Base-by-base conservation (phyloP, 2,329 filamentous ascomycete species). In the Fusarium coffeatum region DNA sequence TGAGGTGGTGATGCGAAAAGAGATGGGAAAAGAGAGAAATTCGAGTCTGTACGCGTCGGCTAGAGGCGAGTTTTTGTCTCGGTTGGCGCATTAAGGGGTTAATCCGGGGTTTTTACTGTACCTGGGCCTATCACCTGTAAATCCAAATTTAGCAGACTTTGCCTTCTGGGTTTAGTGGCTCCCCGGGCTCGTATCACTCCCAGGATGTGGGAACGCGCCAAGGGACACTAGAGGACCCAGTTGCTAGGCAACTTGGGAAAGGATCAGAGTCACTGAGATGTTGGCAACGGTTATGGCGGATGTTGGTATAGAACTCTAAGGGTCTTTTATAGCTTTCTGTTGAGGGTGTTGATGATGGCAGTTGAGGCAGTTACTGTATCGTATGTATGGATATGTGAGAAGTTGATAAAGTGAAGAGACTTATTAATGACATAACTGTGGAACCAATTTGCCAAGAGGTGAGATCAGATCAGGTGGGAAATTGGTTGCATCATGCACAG, bases 241-340 rank as follows among this genome's bases (percentile, higher is more conserved):
- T 71, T 68, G 64, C 67, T 54, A 57, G 68, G 67, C 54, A 70
- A 68, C 68, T 50, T 55, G 50, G 30, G 48, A 20, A 63, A 37
- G 41, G 43, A 55, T 43, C 23, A 46, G 66, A 67, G 43, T 7
- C 22, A 16, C 37, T 16, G 23, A 49, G 54, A 40, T 48, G 10
- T 56, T 34, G n/a, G 18, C 22, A 51, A 51, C 32, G 47, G 47
- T 13, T 32, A n/a, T 50, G 32, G 12, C 47, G 20, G 16, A 6
- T 23, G 23, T 8, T 16, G n/a, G 37, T 16, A 15, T 34, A 16
- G 5, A 34, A 34, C 15, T 9, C 15, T 18, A 51, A n/a, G 32
- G 40, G 10, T 22, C 25, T 34, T 16, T 23, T 34, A 32, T 32
- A 34, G 6, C 18, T 28, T 27, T 23, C 18, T 32, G 11, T 23